Evolutionary conservation across 73 alveolate species (phyloP).

Genomic region (Paramecium primaurelia): DNA sequence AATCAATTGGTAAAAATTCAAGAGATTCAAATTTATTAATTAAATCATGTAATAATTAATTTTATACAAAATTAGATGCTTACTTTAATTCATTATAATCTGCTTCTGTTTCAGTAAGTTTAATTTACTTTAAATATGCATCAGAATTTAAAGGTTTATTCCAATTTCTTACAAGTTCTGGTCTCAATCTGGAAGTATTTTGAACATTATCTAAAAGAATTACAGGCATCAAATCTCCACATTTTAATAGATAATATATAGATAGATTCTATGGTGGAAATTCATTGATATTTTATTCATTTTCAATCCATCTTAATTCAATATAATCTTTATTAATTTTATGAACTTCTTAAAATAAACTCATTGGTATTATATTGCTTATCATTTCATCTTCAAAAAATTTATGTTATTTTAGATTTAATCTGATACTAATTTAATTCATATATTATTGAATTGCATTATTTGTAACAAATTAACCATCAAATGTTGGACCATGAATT

Average conservation of each 20-base stretch:
- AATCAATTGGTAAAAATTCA: not conserved
- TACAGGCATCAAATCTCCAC: constrained; percentile 39
- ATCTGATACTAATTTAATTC: not conserved
- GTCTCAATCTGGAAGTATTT: not conserved
- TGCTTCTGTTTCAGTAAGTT: not conserved
- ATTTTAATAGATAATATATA: not conserved
- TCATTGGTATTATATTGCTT: not conserved
- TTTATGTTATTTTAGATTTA: not conserved
- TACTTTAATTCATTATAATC: not conserved
- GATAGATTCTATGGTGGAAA: not conserved
- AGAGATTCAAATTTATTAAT: not conserved
- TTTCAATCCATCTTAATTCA: constrained; percentile 37
- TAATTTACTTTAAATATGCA: not conserved
- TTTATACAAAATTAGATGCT: not conserved
- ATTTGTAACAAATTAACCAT: not conserved
- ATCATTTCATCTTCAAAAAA: not conserved
- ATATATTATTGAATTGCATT: not conserved
- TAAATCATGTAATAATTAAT: not conserved
- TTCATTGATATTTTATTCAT: not conserved
- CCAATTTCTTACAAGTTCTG: not conserved
- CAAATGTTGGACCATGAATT: not conserved
- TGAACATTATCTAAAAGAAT: not conserved
- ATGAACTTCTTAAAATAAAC: constrained; percentile 20
- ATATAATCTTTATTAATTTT: not conserved
- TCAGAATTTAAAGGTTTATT: constrained; percentile 12